phyloP scores from a whole-genome alignment of 192 early-diverging fungal species.

The Coemansia sp. region DNA sequence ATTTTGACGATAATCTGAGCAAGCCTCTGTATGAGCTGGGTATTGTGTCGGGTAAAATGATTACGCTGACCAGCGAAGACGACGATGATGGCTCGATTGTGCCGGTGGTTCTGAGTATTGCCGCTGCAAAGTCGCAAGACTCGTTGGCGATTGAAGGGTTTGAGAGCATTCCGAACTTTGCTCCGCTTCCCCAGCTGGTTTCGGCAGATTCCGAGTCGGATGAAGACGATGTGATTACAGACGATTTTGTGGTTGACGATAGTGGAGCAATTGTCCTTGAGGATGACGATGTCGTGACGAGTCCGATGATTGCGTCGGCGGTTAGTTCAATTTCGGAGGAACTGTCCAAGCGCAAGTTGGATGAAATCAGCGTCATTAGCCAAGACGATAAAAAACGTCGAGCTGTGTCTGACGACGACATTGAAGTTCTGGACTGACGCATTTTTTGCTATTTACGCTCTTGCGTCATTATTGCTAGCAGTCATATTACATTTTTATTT shows the following conservation, averaged over 20 bases:
- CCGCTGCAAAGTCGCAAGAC: not conserved
- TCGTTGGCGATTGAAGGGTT: conserved; percentile 26
- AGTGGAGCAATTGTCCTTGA: conserved; percentile 8
- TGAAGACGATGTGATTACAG: not conserved
- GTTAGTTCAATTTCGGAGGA: conserved; percentile 22
- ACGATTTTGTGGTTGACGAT: not conserved
- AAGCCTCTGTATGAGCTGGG: conserved; percentile 59
- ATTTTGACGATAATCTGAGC: conserved; percentile 79
- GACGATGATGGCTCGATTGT: conserved; percentile 12
- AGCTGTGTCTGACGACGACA: conserved; percentile 12
- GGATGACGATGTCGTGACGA: not conserved
- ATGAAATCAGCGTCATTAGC: not conserved
- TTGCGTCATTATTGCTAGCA: not conserved
- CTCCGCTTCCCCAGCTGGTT: conserved; percentile 15
- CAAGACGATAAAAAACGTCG: conserved; percentile 16
- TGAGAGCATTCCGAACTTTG: conserved; percentile 29
- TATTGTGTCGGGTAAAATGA: conserved; percentile 46
- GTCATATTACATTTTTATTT: not conserved
- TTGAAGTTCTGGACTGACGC: not conserved
- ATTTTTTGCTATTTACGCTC: conserved; percentile 3
- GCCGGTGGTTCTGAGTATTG: conserved; percentile 38
- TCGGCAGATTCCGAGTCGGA: not conserved
- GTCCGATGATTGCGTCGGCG: not conserved
- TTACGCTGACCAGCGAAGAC: conserved; percentile 36
- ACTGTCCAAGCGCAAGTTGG: conserved; percentile 26